Percentiles rank a stretch among this genome's conserved stretches.
Evolutionary conservation across 163 green algal species (phyloP).

Genomic region (Chlamydomonas reinhardtii): DNA sequence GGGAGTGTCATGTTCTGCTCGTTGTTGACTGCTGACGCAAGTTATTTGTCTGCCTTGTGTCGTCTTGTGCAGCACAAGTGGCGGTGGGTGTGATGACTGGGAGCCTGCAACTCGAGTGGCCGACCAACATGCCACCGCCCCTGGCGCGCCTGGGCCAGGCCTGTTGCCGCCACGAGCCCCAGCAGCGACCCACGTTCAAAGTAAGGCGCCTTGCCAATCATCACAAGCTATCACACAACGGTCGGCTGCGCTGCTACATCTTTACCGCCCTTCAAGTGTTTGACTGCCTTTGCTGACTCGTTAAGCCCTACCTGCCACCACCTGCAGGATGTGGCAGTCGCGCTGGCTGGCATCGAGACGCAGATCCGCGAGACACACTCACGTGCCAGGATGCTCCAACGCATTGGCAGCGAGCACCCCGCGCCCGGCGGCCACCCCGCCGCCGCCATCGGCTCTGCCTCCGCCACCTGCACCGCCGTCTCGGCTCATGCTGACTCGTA

Average conservation of each 20-base stretch:
- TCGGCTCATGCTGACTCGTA: no score
- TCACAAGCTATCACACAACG: no score
- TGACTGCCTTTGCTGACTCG: no score
- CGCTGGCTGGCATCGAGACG: constrained; percentile 12
- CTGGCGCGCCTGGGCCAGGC: constrained; percentile 29
- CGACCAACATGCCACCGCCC: constrained; percentile 18
- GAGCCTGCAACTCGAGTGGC: constrained; percentile 40
- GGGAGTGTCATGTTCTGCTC: no score
- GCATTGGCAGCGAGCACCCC: not conserved
- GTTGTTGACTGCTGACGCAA: no score
- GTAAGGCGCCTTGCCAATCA: no score
- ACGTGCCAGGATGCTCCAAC: not conserved
- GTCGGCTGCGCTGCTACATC: no score
- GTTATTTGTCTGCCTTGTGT: no score
- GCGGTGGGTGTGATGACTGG: constrained; percentile 40
- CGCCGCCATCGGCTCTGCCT: not conserved
- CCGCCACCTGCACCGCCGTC: not conserved
- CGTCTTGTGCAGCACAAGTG: constrained; percentile 51
- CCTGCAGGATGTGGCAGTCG: constrained; percentile 6
- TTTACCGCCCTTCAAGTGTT: no score
- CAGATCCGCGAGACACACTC: constrained; percentile 17
- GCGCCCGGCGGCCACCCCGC: no score
- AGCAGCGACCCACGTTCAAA: constrained; percentile 28
- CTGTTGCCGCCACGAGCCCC: constrained; percentile 31
- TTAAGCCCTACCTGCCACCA: no score